A percentile compares a stretch with the other conserved stretches of the same genome.
phyloP scores from a whole-genome alignment of 306 rosid genomes.

The Herpetospermum pedunculosum region DNA sequence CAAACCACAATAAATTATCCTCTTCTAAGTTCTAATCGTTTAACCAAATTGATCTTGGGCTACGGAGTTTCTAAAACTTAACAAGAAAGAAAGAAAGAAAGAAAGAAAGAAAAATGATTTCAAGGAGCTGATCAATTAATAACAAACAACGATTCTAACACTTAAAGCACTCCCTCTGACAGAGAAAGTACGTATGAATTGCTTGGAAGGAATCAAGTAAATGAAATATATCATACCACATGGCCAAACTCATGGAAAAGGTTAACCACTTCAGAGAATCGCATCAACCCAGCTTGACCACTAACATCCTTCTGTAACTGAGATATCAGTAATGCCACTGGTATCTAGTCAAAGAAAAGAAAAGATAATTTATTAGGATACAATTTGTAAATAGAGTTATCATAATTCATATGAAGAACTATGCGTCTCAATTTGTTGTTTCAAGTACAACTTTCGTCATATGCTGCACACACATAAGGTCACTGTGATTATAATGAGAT shows the following conservation, averaged over 20 bases:
- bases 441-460: background rate
- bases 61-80: no score
- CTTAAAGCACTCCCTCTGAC: no score
- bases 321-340: slow-evolving; percentile 64
- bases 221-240: slow-evolving; percentile 60
- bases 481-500: background rate
- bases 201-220: background rate
- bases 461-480: background rate
- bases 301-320: slow-evolving; percentile 53
- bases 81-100: no score
- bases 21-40: background rate
- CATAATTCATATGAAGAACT: background rate
- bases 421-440: background rate
- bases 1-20: background rate
- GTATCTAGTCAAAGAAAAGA: slow-evolving; percentile 39
- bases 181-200: no score
- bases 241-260: slow-evolving; percentile 97
- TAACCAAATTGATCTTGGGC: background rate
- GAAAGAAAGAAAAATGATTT: no score
- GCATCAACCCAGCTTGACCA: slow-evolving; percentile 53
- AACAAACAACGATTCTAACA: no score
- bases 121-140: no score
- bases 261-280: slow-evolving; percentile 85
- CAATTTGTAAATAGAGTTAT: background rate
- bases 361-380: background rate